Evolutionary conservation across 176 grass and related monocot species (phyloP), one percentile per base, ranked within the genome.

Genomic region (Thinopyrum elongatum): DNA sequence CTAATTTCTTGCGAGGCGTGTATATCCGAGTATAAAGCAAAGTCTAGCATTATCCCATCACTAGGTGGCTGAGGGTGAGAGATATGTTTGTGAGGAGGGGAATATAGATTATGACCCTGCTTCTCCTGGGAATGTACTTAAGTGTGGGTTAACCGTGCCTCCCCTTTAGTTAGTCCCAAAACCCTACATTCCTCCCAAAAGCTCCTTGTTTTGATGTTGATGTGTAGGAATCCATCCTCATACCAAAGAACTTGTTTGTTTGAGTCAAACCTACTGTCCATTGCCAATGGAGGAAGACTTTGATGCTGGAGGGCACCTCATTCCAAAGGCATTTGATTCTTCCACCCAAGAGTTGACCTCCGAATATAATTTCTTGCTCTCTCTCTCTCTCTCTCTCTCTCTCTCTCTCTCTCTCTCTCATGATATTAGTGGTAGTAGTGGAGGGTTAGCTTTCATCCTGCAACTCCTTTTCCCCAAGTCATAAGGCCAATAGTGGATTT

Each of bases 271-370:
- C 86, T 89, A 41, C 70, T 79, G 41, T 78, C 66, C 77, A 87
- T 94, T 94, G 79, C 92, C 90, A 95, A 87, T 92, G 65, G 90
- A 86, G 59, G 88, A 92, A 94, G 88, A 79, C 86, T 90, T 92
- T 85, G 85, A 94, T 94, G 90, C 92, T 86, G 28, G 81, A 57
- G 47, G 47, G 90, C 91, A 96, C 74, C 92, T 65, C 47, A 93
- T 96, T 94, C 92, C 82, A 63, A 86, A 84, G 88, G 94, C 86
- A 94, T 96, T 85, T 60, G 92, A 96, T 99, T 94, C 97, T 80
- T 65, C 92, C 96, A 95, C 93, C 93, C 90, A 89, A 97, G 90
- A 90, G 95, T 97, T 97, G 92, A 97, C 92, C 92, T 92, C 69
- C 72, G 76, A 96, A 96, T 96, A 94, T 86, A 76, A 79, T 91